Evolutionary conservation across 2,329 filamentous ascomycete genomes (phyloP).

Genomic region (Aspergillus sergii): DNA sequence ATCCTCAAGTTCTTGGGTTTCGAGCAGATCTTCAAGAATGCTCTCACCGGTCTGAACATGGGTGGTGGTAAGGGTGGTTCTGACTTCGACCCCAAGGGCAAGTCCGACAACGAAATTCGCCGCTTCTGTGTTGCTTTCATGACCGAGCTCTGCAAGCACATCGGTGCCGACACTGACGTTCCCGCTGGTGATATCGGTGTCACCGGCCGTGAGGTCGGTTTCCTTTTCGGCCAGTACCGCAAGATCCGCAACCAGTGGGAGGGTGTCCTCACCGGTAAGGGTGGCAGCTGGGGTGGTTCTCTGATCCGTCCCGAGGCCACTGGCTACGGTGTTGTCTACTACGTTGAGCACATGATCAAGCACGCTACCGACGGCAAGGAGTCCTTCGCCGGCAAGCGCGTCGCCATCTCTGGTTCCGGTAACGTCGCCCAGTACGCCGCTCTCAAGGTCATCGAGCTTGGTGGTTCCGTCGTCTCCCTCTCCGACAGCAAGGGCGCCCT

Average conservation of each 20-base stretch:
- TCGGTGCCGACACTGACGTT: conserved; percentile 93
- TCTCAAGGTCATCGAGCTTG: conserved; percentile 94
- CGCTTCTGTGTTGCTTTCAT: conserved; percentile 97
- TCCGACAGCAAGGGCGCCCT: conserved; percentile 89
- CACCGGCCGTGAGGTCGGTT: conserved; percentile 87
- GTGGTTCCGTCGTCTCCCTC: conserved; percentile 86
- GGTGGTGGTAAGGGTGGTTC: conserved; percentile 96
- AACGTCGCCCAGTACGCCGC: conserved; percentile 98
- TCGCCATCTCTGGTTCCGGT: conserved; percentile 93
- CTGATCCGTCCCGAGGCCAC: conserved; percentile 96
- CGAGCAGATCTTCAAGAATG: conserved; percentile 99
- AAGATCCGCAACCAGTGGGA: conserved; percentile 87
- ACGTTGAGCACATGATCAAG: conserved; percentile 92
- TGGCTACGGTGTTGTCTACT: conserved; percentile 95
- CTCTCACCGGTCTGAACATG: conserved; percentile 91
- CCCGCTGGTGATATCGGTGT: conserved; percentile 98
- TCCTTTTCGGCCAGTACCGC: conserved; percentile 92
- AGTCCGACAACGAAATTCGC: conserved; percentile 95
- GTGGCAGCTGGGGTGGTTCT: conserved; percentile 85
- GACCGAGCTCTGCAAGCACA: conserved; percentile 93
- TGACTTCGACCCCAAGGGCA: conserved; percentile 99
- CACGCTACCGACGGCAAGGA: conserved; percentile 78
- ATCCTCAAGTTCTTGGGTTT: conserved; percentile 96
- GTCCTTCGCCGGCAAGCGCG: conserved; percentile 84
- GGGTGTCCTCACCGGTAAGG: conserved; percentile 96